A percentile compares a stretch with the other conserved stretches of the same genome.
These are phyloP conservation scores for Beauveria sp. DNA, from an alignment of 2,329 filamentous ascomycete species.

Conservation along the genomic window DNA sequence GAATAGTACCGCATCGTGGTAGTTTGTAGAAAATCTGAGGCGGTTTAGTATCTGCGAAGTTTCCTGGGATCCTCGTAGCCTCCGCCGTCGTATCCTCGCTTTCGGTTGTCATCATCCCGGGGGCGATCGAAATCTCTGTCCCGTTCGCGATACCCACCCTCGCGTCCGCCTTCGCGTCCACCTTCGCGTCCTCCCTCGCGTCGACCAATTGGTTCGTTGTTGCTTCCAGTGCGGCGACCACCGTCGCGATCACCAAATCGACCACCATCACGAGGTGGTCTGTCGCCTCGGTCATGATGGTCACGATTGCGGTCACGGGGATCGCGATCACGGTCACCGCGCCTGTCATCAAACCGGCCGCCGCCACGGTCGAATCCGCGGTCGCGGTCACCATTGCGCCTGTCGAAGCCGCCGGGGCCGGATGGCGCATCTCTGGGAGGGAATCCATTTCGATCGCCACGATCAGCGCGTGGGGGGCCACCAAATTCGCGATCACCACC, in stretches of 20 bases:
- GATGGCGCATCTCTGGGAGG: conserved; percentile 53
- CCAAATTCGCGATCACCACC: conserved; percentile 33
- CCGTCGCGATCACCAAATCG: conserved; percentile 36
- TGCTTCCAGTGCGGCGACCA: conserved; percentile 59
- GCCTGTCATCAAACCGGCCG: conserved; percentile 35
- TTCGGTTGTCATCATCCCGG: conserved; percentile 50
- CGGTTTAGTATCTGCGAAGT: conserved; percentile 52
- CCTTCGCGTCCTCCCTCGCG: conserved; percentile 40
- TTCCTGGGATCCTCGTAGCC: conserved; percentile 71
- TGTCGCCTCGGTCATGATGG: conserved; percentile 14
- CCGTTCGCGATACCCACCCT: conserved; percentile 39
- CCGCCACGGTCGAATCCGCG: conserved; percentile 33
- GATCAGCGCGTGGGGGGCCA: conserved; percentile 20
- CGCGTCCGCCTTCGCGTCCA: conserved; percentile 24
- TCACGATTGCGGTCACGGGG: conserved; percentile 23
- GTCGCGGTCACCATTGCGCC: conserved; percentile 40
- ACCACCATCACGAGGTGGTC: conserved; percentile 32
- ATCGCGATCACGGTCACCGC: conserved; percentile 38
- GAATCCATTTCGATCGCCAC: conserved; percentile 38
- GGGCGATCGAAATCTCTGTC: conserved; percentile 47
- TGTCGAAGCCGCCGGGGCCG: conserved; percentile 44
- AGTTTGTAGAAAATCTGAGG: not conserved
- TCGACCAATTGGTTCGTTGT: conserved; percentile 74
- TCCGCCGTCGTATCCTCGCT: conserved; percentile 70
- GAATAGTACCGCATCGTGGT: not conserved